Conservation (phyloP, 1,139 yeast genomes). For the Suhomyces yuchorum region DNA sequence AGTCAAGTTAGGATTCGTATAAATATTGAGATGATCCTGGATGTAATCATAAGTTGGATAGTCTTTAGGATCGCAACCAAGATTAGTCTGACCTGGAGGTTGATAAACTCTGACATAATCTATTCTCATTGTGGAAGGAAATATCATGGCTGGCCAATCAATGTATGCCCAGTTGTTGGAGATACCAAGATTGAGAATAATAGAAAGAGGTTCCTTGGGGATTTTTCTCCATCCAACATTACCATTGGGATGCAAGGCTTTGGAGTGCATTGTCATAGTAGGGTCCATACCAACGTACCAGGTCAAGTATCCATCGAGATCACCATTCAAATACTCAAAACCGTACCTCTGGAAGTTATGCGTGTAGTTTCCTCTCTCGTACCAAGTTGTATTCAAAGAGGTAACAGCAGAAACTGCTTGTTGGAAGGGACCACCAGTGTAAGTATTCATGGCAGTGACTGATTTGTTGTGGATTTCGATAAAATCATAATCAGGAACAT, state of each 20-base stretch:
- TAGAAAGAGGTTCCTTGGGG: conserved; percentile 32
- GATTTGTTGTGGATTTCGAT: conserved; percentile 24
- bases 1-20: conserved; percentile 27
- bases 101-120: conserved; percentile 34
- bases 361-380: conserved; percentile 24
- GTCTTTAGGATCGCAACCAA: conserved; percentile 31
- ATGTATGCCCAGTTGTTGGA: conserved; percentile 36
- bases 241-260: conserved; percentile 32
- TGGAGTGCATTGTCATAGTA: conserved; percentile 25
- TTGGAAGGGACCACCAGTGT: conserved; percentile 36
- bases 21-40: conserved; percentile 24
- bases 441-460: conserved; percentile 31
- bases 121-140: conserved; percentile 29
- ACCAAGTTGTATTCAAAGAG: conserved; percentile 30
- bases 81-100: conserved; percentile 23
- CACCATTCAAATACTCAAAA: conserved; percentile 27
- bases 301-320: conserved; percentile 28
- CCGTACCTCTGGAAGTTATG: conserved; percentile 29
- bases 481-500: conserved; percentile 31
- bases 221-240: conserved; percentile 29
- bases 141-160: conserved; percentile 30
- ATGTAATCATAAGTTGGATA: conserved; percentile 31
- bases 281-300: conserved; percentile 32
- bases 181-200: conserved; percentile 32
- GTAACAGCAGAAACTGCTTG: conserved; percentile 33